phyloP scores from a whole-genome alignment of 1,139 yeast genomes.

The Meyerozyma guilliermondii region DNA sequence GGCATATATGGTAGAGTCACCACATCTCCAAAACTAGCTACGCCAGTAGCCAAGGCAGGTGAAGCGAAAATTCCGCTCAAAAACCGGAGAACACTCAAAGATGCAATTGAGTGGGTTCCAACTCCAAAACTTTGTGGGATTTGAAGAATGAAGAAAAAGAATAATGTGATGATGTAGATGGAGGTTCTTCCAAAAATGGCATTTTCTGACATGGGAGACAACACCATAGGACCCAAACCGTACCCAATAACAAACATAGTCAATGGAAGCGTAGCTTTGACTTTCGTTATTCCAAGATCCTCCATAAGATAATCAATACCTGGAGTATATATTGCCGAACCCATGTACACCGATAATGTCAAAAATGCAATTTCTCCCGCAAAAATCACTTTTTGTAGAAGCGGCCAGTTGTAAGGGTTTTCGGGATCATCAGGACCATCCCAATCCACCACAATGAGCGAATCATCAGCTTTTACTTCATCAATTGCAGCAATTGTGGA shows the following conservation, averaged over 20 bases:
- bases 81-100: slow-evolving; percentile 27
- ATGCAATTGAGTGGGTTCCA: slow-evolving; percentile 21
- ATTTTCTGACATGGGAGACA: slow-evolving; percentile 34
- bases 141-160: slow-evolving; percentile 28
- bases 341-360: slow-evolving; percentile 54
- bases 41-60: slow-evolving; percentile 35
- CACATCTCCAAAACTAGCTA: slow-evolving; percentile 30
- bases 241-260: slow-evolving; percentile 35
- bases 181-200: slow-evolving; percentile 50
- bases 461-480: background rate
- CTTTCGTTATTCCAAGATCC: slow-evolving; percentile 21
- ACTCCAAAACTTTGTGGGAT: slow-evolving; percentile 27
- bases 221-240: slow-evolving; percentile 35
- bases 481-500: background rate
- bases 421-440: slow-evolving; percentile 52
- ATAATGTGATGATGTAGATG: slow-evolving; percentile 24
- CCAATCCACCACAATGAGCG: slow-evolving; percentile 27
- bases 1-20: slow-evolving; percentile 11
- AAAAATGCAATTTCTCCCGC: slow-evolving; percentile 37
- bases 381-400: slow-evolving; percentile 30
- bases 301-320: slow-evolving; percentile 31
- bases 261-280: slow-evolving; percentile 29
- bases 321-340: slow-evolving; percentile 58
- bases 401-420: slow-evolving; percentile 55
- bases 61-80: slow-evolving; percentile 33